Conservation (phyloP, 805 yeast genomes). For the Ogataea minuta region DNA sequence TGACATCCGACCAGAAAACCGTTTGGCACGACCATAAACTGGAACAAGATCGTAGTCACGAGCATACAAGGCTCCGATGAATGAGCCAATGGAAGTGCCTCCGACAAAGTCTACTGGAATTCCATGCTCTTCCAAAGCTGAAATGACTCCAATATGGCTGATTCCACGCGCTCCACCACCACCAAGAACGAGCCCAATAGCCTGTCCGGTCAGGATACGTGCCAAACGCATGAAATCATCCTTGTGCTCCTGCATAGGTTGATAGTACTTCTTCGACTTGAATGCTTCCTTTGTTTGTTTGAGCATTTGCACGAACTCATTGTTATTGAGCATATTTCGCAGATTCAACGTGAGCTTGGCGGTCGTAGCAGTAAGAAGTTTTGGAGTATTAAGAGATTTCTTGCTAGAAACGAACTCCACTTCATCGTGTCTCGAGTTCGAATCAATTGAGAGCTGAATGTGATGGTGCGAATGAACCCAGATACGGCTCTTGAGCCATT, state of each 20-base stretch:
- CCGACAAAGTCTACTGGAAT: conserved; percentile 93
- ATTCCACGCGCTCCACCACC: conserved; percentile 98
- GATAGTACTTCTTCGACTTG: conserved; percentile 27
- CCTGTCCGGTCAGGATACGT: conserved; percentile 85
- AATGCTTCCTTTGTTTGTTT: conserved; percentile 29
- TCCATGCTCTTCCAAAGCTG: conserved; percentile 86
- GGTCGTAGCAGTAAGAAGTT: conserved; percentile 23
- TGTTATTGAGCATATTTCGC: conserved; percentile 28
- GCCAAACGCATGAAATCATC: conserved; percentile 90
- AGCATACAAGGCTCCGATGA: conserved; percentile 94
- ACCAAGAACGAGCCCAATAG: conserved; percentile 90
- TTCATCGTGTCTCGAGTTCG: conserved; percentile 13
- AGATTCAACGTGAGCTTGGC: conserved; percentile 27
- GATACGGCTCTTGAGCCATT: conserved; percentile 79
- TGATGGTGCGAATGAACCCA: conserved; percentile 97
- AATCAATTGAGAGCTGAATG: conserved; percentile 55
- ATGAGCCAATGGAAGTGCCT: conserved; percentile 95
- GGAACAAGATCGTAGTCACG: conserved; percentile 89
- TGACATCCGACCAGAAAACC: conserved; percentile 77
- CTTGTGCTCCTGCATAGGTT: conserved; percentile 56
- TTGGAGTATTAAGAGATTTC: conserved; percentile 7
- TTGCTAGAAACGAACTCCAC: conserved; percentile 17
- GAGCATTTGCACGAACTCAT: conserved; percentile 30
- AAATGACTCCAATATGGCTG: conserved; percentile 87
- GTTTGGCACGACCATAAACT: conserved; percentile 84